These are phyloP conservation scores for Psidium friedrichsthalianum DNA, from an alignment of 345 rosid species.

Conservation along the genomic window DNA sequence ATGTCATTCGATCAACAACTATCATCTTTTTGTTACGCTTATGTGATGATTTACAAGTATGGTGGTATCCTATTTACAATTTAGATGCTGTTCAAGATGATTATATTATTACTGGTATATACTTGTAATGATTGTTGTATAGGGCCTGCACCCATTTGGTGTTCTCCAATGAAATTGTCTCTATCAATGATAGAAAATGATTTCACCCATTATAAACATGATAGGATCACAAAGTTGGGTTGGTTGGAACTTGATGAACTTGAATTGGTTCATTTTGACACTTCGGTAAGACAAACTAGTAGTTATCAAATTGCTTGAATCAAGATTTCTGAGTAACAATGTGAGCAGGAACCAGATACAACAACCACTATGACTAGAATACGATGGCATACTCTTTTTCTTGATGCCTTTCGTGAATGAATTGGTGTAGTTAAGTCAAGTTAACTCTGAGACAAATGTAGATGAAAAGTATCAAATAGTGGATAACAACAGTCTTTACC, in stretches of 20 bases:
- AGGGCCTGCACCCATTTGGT: background rate
- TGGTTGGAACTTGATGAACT: background rate
- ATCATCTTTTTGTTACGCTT: background rate
- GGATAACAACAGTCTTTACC: background rate
- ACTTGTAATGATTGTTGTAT: background rate
- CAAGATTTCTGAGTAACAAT: background rate
- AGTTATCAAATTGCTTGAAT: background rate
- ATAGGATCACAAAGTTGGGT: background rate
- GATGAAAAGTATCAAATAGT: background rate
- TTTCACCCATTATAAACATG: background rate
- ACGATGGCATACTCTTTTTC: background rate
- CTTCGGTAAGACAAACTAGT: background rate
- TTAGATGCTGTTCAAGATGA: background rate
- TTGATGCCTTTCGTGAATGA: background rate
- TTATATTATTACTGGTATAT: background rate
- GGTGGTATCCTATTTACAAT: background rate
- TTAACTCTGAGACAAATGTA: background rate
- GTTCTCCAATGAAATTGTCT: background rate
- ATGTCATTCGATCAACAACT: background rate
- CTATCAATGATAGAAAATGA: background rate
- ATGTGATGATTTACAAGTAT: background rate
- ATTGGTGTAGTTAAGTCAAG: background rate
- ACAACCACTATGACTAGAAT: background rate
- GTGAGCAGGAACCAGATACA: background rate
- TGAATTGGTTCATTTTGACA: background rate